These are phyloP conservation scores for Phaseolus coccineus DNA, from an alignment of 331 rosid species.

Conservation along the genomic window DNA sequence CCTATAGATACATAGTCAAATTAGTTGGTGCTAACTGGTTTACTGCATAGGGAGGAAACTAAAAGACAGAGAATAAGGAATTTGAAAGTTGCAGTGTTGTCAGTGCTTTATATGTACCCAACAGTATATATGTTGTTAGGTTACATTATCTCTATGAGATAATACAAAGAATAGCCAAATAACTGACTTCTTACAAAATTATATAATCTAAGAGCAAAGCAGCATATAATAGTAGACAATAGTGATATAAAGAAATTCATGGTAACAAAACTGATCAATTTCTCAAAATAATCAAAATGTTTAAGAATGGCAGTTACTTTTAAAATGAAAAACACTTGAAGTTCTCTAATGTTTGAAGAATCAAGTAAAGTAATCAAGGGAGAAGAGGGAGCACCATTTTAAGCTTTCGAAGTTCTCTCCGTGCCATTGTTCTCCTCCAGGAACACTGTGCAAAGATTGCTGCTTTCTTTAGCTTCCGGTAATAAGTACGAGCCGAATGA, in stretches of 20 bases:
- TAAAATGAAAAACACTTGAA: slow-evolving; percentile 2
- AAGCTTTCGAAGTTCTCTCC: slow-evolving; percentile 72
- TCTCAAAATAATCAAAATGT: neutral
- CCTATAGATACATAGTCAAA: neutral
- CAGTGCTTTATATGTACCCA: neutral
- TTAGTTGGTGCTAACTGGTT: slow-evolving; percentile 10
- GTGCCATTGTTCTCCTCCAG: slow-evolving; percentile 74
- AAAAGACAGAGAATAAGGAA: neutral
- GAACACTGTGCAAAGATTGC: slow-evolving; percentile 63
- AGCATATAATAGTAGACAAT: neutral
- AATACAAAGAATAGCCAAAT: neutral
- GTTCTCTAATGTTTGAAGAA: slow-evolving; percentile 27
- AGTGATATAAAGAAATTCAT: neutral
- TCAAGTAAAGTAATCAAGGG: slow-evolving; percentile 18
- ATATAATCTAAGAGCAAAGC: neutral
- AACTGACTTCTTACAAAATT: slow-evolving; percentile 16
- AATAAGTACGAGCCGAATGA: slow-evolving; percentile 45
- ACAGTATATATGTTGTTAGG: neutral
- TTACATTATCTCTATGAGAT: neutral
- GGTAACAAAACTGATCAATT: neutral
- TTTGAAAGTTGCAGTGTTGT: neutral
- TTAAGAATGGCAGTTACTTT: slow-evolving; percentile 17
- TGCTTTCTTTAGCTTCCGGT: slow-evolving; percentile 56
- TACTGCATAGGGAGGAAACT: neutral
- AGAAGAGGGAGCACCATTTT: slow-evolving; percentile 60